Evolutionary conservation across 2,329 filamentous ascomycete species (phyloP).

Genomic region (Pseudogymnoascus sp.): DNA sequence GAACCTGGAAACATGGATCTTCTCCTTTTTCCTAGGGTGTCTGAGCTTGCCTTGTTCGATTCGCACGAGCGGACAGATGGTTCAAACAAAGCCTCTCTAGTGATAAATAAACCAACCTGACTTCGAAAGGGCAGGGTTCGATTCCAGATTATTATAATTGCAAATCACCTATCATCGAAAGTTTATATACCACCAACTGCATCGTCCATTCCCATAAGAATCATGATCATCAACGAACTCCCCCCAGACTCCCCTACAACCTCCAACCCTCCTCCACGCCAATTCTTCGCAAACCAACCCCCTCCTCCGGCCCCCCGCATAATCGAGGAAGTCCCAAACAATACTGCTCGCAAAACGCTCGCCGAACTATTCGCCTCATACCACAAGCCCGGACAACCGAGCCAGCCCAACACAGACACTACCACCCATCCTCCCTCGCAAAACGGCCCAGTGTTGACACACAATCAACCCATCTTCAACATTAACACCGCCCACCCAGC

Average conservation of each 20-base stretch:
- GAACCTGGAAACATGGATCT: not conserved
- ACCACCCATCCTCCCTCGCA: not conserved
- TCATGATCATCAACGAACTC: not conserved
- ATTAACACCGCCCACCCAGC: not conserved
- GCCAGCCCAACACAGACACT: not conserved
- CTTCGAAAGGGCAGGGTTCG: not conserved
- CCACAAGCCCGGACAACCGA: not conserved
- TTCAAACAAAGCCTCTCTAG: not conserved
- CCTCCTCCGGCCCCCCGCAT: not conserved
- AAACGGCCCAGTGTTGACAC: not conserved
- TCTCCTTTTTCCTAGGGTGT: not conserved
- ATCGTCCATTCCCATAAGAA: not conserved
- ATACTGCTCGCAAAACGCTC: not conserved
- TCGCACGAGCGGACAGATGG: not conserved
- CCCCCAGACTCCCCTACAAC: not conserved
- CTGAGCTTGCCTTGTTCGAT: not conserved
- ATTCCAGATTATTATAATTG: not conserved
- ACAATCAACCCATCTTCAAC: not conserved
- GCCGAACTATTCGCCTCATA: not conserved
- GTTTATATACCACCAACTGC: not conserved
- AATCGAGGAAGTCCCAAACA: not conserved
- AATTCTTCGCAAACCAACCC: not conserved
- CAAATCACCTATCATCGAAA: not conserved
- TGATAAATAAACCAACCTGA: not conserved
- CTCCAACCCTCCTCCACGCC: not conserved